These are phyloP conservation scores for Podaxis sp. DNA, from an alignment of 768 basidiomycete genomes.

Conservation along the genomic window DNA sequence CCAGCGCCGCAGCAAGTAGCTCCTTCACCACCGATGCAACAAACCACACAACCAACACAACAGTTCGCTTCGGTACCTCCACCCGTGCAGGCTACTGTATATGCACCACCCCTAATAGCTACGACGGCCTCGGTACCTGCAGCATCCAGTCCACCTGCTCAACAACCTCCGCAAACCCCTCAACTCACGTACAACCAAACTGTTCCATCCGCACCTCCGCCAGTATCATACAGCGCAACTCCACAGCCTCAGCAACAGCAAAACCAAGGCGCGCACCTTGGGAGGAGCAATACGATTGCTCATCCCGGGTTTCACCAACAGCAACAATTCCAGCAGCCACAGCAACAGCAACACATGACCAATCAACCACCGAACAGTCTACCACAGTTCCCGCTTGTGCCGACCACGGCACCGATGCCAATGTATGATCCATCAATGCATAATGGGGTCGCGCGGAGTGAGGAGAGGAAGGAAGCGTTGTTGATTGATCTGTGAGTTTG, in stretches of 20 bases:
- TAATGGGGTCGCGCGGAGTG: constrained; percentile 49
- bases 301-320: constrained; percentile 30
- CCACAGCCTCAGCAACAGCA: constrained; percentile 25
- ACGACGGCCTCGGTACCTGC: constrained; percentile 24
- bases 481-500: constrained; percentile 43
- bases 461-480: constrained; percentile 65
- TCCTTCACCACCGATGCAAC: constrained; percentile 26
- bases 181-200: constrained; percentile 14
- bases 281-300: constrained; percentile 36
- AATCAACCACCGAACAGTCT: constrained; percentile 32
- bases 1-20: constrained; percentile 26
- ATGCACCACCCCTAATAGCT: constrained; percentile 21
- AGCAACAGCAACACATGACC: constrained; percentile 18
- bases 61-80: constrained; percentile 12
- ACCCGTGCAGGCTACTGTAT: constrained; percentile 14
- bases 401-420: constrained; percentile 62
- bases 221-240: constrained; percentile 22
- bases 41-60: constrained; percentile 27
- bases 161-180: constrained; percentile 17
- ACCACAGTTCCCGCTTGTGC: constrained; percentile 66
- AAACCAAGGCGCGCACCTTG: constrained; percentile 24
- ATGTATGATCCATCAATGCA: constrained; percentile 55
- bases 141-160: constrained; percentile 14
- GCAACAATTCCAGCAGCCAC: constrained; percentile 29
- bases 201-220: constrained; percentile 24